A percentile compares a stretch with the other conserved stretches of the same genome.
These are phyloP conservation scores for Phalaenopsis aphrodite DNA, from an alignment of 106 monocot species.

Conservation along the genomic window DNA sequence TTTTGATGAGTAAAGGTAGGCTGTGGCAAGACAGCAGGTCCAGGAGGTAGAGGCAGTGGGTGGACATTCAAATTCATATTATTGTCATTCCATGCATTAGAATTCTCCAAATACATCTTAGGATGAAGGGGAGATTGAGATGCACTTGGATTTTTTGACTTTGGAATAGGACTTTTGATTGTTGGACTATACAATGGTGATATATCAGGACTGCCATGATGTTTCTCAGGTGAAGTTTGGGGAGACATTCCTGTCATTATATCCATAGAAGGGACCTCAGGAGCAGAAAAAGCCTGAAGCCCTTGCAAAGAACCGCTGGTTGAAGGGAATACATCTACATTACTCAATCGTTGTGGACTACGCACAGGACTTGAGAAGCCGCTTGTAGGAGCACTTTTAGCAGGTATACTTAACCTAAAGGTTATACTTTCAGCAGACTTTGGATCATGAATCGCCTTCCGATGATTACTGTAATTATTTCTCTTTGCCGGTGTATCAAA, in stretches of 20 bases:
- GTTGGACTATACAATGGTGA: constrained; percentile 40
- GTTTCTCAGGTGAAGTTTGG: constrained; percentile 27
- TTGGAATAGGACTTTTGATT: constrained; percentile 30
- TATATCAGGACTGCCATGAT: constrained; percentile 36
- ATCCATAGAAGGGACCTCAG: constrained; percentile 38
- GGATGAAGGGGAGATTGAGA: constrained; percentile 66
- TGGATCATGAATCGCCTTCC: constrained; percentile 29
- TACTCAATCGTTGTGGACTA: constrained; percentile 56
- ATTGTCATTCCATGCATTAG: constrained; percentile 24
- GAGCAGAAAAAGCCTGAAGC: constrained; percentile 31
- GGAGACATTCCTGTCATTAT: constrained; percentile 22
- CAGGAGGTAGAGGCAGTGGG: constrained; percentile 82
- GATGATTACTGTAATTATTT: constrained; percentile 20
- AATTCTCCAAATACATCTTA: constrained; percentile 41
- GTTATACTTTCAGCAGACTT: constrained; percentile 25
- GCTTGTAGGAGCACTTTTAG: constrained; percentile 81
- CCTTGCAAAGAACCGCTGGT: constrained; percentile 19
- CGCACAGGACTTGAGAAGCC: constrained; percentile 64
- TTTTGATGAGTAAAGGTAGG: constrained; percentile 25
- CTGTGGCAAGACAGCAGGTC: constrained; percentile 26
- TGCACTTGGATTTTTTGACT: constrained; percentile 53
- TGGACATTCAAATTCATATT: constrained; percentile 47
- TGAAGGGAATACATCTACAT: constrained; percentile 37
- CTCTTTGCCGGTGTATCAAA: constrained; percentile 17
- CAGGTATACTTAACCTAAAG: constrained; percentile 51